Percentiles rank a stretch among this genome's conserved stretches.
Conservation (phyloP, 2,329 filamentous ascomycete species). For the Xylariaceae sp. region DNA sequence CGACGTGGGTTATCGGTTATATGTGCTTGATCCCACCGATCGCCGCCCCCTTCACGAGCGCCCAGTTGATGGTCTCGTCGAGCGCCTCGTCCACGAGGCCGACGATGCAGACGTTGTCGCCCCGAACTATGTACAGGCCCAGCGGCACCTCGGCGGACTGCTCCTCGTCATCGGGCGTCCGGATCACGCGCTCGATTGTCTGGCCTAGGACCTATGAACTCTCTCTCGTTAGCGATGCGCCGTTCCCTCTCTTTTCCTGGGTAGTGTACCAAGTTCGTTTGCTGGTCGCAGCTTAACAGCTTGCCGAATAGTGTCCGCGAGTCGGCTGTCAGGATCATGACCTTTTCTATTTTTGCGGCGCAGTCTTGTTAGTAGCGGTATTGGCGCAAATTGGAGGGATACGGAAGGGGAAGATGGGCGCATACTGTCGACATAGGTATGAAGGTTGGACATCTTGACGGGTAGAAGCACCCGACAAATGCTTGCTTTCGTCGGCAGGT, state of each 20-base stretch:
- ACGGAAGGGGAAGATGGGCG: slow-evolving; percentile 1
- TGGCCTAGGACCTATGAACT: slow-evolving; percentile 63
- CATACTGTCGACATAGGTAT: slow-evolving; percentile 30
- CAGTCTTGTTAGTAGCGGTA: background rate
- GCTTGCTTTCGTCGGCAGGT: background rate
- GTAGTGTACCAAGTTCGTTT: slow-evolving; percentile 68
- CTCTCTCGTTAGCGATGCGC: slow-evolving; percentile 3
- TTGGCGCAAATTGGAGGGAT: background rate
- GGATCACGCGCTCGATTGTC: slow-evolving; percentile 85
- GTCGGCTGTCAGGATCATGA: slow-evolving; percentile 86
- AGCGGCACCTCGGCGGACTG: slow-evolving; percentile 74
- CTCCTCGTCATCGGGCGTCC: slow-evolving; percentile 75
- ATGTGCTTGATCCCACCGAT: slow-evolving; percentile 81
- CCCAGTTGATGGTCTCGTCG: slow-evolving; percentile 89
- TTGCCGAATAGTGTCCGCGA: slow-evolving; percentile 80
- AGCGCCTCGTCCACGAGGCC: slow-evolving; percentile 86
- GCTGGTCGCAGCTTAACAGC: slow-evolving; percentile 80
- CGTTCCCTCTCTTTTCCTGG: background rate
- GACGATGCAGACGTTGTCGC: slow-evolving; percentile 88
- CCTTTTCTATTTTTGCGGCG: slow-evolving; percentile 62
- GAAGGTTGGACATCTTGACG: slow-evolving; percentile 28
- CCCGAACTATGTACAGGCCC: slow-evolving; percentile 85
- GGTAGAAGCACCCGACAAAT: background rate
- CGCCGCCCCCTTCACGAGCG: slow-evolving; percentile 75
- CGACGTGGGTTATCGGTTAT: slow-evolving; percentile 27